Evolutionary conservation across 441 rosid species (phyloP), one percentile per base, ranked within the genome.

Genomic region (Erodium trifolium): DNA sequence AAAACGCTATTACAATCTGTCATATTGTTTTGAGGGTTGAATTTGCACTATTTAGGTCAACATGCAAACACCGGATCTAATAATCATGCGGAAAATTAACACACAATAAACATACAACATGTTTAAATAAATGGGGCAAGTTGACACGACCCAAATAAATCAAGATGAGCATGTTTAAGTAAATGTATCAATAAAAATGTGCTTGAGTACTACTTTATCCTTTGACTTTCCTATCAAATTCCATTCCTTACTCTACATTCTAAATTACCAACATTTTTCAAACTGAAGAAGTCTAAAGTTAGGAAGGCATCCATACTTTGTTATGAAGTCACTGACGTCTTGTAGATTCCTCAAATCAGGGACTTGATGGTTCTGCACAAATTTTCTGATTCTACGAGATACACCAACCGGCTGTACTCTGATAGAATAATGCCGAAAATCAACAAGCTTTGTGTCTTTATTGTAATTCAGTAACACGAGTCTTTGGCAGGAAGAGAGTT

Each of bases 321-420:
- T 88, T 64, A 94, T 80, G 75, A 84, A 94, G 76, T 90, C 96
- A 71, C 99, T 90, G 73, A 92, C 92, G 64, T 90, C 97, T 77
- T 87, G 94, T 65, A 91, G 89, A 73, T 86, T 83, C 74, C 99
- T 85, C 71, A 94, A 91, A 83, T 94, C 88, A n/a, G 97, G 97
- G 60, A 87, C 96, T 77, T 87, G 87, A 77, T 87, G 98, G 73
- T 80, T 92, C 78, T 90, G 97, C 72, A 88, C 98, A 71, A 90
- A 88, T 70, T 88, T 94, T 78, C 98, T 86, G 68, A 94, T 80
- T 77, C 98, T 88, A 39, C 89, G 91, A 27, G 96, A 87, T 63
- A 94, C 90, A 65, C 97, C 96, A 66, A 91, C 89, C 49, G 96
- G 99, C 70, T 91, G 96, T 70, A 91, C 84, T 65, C 96, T 88